Evolutionary conservation across 2,329 filamentous ascomycete genomes (phyloP), one percentile per base, ranked within the genome.

Genomic region (Fusarium pininemorale): DNA sequence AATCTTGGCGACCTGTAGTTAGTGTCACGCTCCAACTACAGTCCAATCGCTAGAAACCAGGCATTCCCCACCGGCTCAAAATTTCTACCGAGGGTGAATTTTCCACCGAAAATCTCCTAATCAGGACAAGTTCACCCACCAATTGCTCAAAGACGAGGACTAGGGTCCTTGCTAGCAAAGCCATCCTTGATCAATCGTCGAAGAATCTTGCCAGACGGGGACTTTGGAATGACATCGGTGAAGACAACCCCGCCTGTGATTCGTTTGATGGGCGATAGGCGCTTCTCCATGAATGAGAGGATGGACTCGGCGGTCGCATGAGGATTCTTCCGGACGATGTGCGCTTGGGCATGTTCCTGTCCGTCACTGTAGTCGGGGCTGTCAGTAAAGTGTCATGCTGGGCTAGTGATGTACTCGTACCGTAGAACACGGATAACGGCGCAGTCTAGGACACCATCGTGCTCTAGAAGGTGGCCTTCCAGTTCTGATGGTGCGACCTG

Each of bases 401-500:
- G 15, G 15, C 35, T 37, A 37, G 35, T 37, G 15, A 18, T 37
- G 8, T 37, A 9, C 35, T 37, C 35, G 2, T 65, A 66, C 66
- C 66, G 37, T n/a, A 48, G 20, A 10, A 69, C 54, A 1, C 66
- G 55, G 16, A 69, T 60, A 2, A 66, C 66, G 6, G 66, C 63
- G 13, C 63, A 66, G 39, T 67, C 66, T 9, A 39, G 10, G 18
- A 70, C 45, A 18, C 56, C 41, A 4, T 41, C 41, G 38, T 69
- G 62, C 12, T 61, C 44, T 1, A 69, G 20, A 16, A 70, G 68
- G 32, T 64, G 59, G 1, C 48, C 68, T 54, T 71, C 65, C 1
- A 71, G 56, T 47, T 71, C 69, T 2, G 65, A 56, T 26, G 68
- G 60, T 5, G 65, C 59, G 5, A 71, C 68, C 16, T 71, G 65